Conservation (phyloP, 2,329 filamentous ascomycete species). For the Sordariomycetes sp. region DNA sequence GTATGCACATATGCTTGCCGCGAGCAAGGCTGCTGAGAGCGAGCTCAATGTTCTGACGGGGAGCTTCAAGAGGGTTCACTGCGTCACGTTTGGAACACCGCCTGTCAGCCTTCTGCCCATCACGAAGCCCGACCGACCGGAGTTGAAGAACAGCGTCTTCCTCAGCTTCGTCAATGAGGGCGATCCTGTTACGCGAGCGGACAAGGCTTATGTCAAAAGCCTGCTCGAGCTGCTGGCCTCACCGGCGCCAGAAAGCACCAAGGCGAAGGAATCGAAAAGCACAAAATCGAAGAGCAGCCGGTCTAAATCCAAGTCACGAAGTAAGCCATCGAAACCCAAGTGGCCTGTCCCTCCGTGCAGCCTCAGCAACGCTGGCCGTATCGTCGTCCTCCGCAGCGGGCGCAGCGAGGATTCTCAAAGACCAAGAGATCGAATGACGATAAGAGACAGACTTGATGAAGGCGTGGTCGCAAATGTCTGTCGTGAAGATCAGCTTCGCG, state of each 20-base stretch:
- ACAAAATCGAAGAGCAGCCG: not conserved
- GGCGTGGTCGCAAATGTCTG: constrained; percentile 61
- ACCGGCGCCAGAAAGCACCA: constrained; percentile 34
- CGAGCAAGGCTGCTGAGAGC: constrained; percentile 42
- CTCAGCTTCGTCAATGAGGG: constrained; percentile 78
- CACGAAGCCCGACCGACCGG: constrained; percentile 39
- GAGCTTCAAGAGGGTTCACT: constrained; percentile 73
- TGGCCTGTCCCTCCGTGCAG: constrained; percentile 61
- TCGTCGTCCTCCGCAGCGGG: constrained; percentile 56
- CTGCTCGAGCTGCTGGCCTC: constrained; percentile 62
- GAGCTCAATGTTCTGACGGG: constrained; percentile 62
- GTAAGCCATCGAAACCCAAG: constrained; percentile 21
- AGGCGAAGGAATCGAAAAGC: constrained; percentile 4
- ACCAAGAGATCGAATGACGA: constrained; percentile 39
- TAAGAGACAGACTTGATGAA: constrained; percentile 41
- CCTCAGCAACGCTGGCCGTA: constrained; percentile 60
- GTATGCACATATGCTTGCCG: constrained; percentile 71
- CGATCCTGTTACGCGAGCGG: constrained; percentile 69
- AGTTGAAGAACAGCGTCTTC: constrained; percentile 60
- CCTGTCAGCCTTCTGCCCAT: constrained; percentile 67
- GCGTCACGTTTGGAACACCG: constrained; percentile 77
- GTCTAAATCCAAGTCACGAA: not conserved
- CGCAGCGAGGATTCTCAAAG: constrained; percentile 29
- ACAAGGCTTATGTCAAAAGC: constrained; percentile 65
- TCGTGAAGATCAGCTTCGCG: constrained; percentile 57